A percentile compares a stretch with the other conserved stretches of the same genome.
Conservation (phyloP, 2,329 filamentous ascomycete species). For the Diplodia intermedia region DNA sequence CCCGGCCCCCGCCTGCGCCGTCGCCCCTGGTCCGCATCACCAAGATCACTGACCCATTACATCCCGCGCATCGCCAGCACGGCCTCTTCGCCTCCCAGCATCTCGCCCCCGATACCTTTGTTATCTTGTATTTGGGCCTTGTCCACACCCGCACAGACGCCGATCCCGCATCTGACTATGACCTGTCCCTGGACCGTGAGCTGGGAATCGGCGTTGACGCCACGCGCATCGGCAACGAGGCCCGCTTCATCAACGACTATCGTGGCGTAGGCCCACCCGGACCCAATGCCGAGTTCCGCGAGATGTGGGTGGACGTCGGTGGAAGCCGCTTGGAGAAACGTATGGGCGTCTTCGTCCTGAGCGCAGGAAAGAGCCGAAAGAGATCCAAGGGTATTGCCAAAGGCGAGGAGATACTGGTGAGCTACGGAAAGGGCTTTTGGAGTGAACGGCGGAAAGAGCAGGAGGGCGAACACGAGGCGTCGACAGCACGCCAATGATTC, state of each 20-base stretch:
- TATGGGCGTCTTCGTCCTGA: constrained; percentile 60
- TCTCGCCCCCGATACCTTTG: constrained; percentile 54
- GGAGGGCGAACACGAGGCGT: constrained; percentile 18
- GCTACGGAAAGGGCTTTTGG: constrained; percentile 62
- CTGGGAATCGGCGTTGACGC: constrained; percentile 58
- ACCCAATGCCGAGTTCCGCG: constrained; percentile 55
- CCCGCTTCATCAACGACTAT: constrained; percentile 62
- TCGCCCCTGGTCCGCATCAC: constrained; percentile 52
- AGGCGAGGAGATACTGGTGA: constrained; percentile 61
- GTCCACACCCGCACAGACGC: constrained; percentile 54
- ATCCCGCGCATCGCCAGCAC: constrained; percentile 57
- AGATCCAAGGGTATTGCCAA: constrained; percentile 55
- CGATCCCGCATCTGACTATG: constrained; percentile 57
- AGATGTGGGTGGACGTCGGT: constrained; percentile 46
- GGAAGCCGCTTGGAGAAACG: constrained; percentile 53
- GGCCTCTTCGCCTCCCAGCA: constrained; percentile 57
- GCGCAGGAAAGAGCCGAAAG: constrained; percentile 57
- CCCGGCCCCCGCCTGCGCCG: constrained; percentile 39
- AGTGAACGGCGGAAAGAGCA: constrained; percentile 44
- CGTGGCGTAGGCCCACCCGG: constrained; percentile 51
- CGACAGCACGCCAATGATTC: background rate
- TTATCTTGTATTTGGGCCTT: constrained; percentile 59
- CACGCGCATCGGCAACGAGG: constrained; percentile 57
- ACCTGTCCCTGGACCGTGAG: constrained; percentile 59
- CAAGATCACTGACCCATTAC: constrained; percentile 49